Percentiles rank a stretch among this genome's conserved stretches.
These are phyloP conservation scores for Blastocystis sp. DNA, from an alignment of 352 stramenopile genomes.

Conservation along the genomic window DNA sequence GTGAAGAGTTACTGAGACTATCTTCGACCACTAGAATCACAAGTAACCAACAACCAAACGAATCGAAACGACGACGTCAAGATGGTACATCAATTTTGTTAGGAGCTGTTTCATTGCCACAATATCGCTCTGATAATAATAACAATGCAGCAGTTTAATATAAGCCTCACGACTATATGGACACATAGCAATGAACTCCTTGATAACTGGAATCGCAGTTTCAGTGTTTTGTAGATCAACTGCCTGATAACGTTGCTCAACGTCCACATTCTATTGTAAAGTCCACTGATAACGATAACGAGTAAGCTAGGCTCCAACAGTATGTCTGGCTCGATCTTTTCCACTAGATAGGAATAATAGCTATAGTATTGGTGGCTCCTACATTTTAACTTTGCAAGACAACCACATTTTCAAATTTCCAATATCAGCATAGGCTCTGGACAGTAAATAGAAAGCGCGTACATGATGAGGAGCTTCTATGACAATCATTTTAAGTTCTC, in stretches of 20 bases:
- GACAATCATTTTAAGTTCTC: neutral
- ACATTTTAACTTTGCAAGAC: neutral
- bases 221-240: neutral
- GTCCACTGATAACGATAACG: neutral
- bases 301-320: neutral
- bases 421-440: neutral
- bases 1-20: neutral
- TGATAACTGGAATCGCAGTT: neutral
- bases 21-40: constrained; percentile 16
- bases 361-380: constrained; percentile 25
- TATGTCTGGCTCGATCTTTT: neutral
- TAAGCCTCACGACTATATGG: constrained; percentile 32
- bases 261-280: neutral
- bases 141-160: constrained; percentile 9
- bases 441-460: neutral
- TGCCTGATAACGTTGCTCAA: neutral
- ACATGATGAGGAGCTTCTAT: neutral
- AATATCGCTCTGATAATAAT: neutral
- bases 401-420: constrained; percentile 25
- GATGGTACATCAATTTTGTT: neutral
- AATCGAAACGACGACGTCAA: neutral
- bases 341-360: neutral
- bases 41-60: neutral
- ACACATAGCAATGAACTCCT: constrained; percentile 12
- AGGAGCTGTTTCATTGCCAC: neutral